Base-by-base conservation (phyloP, 2,329 filamentous ascomycete genomes). In the Paecilomyces fulvus region DNA sequence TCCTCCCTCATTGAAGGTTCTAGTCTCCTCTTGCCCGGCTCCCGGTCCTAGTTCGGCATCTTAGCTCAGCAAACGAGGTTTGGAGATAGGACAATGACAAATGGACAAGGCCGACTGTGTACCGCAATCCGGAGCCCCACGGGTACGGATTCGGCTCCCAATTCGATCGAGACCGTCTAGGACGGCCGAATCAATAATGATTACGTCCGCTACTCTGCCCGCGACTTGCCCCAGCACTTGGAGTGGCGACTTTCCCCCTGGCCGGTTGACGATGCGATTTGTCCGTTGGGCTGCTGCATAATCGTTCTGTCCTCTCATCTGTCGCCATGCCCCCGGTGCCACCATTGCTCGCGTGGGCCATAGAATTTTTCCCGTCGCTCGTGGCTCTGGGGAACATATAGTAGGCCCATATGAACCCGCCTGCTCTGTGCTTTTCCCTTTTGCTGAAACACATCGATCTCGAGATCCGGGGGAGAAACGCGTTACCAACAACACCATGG, bases 81-180 rank as follows among this genome's bases (percentile, higher is more conserved):
- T 43, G 33, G 33, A 43, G 33, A 43, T 12, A 17, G n/a, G n/a
- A n/a, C 8, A 12, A 49, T 8, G 3, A 12, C 46, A 21, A 28
- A 49, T 28, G 9, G 20, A 2, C 43, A 48, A 12, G 43, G 10
- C 48, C 21, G 25, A 23, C 21, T 25, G 7, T 25, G 48, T 10
- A 49, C 25, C 48, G 48, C 48, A 49, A 28, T 49, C 48, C 48
- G 48, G 48, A 49, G 48, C 48, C 48, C 48, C 48, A 49, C 48
- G 48, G 48, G 48, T 2, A 49, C 48, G 21, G 48, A 23, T 49
- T 49, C 10, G 48, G 20, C 17, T 9, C 48, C 33, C n/a, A 17
- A 20, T 8, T 17, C 14, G 33, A 43, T 43, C 33, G 33, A 43
- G 33, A 17, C 14, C n/a, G 33, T 17, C 33, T 17, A 12, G 17